Conservation (phyloP, 352 stramenopile species). For the Thraustochytrium aureum region DNA sequence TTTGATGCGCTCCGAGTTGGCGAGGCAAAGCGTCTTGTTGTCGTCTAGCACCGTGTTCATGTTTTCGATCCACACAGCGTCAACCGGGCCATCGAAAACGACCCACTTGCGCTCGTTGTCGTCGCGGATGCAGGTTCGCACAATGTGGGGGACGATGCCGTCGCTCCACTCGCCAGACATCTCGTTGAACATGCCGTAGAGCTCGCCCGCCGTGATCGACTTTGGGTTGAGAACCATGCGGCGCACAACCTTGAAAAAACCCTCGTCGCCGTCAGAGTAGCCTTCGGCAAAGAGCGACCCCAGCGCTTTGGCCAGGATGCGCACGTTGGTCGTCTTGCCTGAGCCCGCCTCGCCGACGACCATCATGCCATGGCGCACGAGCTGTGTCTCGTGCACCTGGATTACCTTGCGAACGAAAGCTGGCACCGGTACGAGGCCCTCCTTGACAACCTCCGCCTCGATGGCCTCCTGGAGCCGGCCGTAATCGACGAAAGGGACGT, state of each 20-base stretch:
- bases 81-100: constrained; percentile 89
- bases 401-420: constrained; percentile 62
- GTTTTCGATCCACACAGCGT: constrained; percentile 96
- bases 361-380: constrained; percentile 92
- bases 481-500: constrained; percentile 92
- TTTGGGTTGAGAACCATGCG: constrained; percentile 89
- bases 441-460: constrained; percentile 46
- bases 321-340: constrained; percentile 78
- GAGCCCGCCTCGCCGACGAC: constrained; percentile 82
- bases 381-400: constrained; percentile 81
- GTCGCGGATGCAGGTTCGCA: constrained; percentile 58
- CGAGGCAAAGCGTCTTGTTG: constrained; percentile 93
- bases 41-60: constrained; percentile 96
- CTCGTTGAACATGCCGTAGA: constrained; percentile 91
- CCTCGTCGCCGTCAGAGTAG: constrained; percentile 50
- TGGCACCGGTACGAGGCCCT: constrained; percentile 30
- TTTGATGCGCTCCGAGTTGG: constrained; percentile 90
- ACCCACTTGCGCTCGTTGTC: constrained; percentile 77
- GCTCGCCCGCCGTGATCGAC: constrained; percentile 90
- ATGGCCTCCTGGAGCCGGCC: constrained; percentile 71
- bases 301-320: constrained; percentile 74
- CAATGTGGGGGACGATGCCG: constrained; percentile 80
- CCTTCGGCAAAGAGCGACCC: constrained; percentile 62
- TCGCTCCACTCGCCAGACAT: constrained; percentile 94
- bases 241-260: constrained; percentile 78